Percentiles rank a stretch among this genome's conserved stretches.
These are phyloP conservation scores for Cicer arietinum DNA, from an alignment of 306 rosid genomes.

Conservation along the genomic window DNA sequence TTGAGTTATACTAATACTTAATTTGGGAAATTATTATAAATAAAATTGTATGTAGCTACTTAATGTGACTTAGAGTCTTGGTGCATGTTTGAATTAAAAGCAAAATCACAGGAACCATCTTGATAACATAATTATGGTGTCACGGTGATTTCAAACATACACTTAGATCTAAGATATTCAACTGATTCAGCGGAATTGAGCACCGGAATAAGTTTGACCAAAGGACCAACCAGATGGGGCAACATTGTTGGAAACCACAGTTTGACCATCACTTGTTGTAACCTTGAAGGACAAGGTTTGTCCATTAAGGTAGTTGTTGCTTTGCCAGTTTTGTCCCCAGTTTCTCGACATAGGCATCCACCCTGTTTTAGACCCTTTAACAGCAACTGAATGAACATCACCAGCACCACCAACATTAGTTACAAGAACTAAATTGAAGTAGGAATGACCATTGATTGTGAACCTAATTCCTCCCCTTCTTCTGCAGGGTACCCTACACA, in stretches of 20 bases:
- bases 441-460: conserved; percentile 94
- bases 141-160: too few species aligned
- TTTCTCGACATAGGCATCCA: conserved; percentile 95
- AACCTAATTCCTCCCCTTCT: conserved; percentile 95
- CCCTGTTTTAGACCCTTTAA: conserved; percentile 82
- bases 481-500: conserved; percentile 78
- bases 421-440: conserved; percentile 88
- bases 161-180: too few species aligned
- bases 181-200: conserved; percentile 66
- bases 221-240: conserved; percentile 91
- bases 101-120: too few species aligned
- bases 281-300: conserved; percentile 91
- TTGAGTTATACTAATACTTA: conserved; percentile 47
- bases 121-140: too few species aligned
- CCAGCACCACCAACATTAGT: conserved; percentile 99
- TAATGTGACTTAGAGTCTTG: neutral
- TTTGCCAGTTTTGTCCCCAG: conserved; percentile 99
- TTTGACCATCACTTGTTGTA: conserved; percentile 81
- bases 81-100: neutral
- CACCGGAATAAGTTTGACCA: conserved; percentile 91
- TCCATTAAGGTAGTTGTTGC: conserved; percentile 87
- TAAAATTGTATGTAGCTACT: conserved; percentile 8
- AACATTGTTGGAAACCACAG: conserved; percentile 71
- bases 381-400: conserved; percentile 75
- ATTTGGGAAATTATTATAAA: conserved; percentile 17